Evolutionary conservation across 129 eudicot species (phyloP).

Genomic region (Cynara cardunculus): DNA sequence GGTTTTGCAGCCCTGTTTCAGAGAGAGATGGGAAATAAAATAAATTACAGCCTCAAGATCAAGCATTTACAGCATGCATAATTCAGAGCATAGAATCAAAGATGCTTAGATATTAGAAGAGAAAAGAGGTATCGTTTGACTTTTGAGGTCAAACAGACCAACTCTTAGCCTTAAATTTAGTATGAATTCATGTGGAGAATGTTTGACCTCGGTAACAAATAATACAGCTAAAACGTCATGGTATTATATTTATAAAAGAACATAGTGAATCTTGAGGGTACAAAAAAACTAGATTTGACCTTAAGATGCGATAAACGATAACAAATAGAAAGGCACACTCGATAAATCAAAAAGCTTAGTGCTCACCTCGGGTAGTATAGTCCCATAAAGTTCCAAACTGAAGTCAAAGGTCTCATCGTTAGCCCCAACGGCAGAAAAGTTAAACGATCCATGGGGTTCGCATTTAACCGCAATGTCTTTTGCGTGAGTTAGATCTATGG

Average conservation of each 20-base stretch:
- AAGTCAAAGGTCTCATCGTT: conserved; percentile 51
- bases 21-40: not conserved
- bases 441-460: conserved; percentile 60
- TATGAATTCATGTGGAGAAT: not conserved
- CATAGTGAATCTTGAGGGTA: not conserved
- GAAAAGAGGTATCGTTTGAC: too few species aligned
- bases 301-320: not conserved
- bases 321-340: not conserved
- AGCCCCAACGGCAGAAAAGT: conserved; percentile 63
- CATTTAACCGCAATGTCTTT: conserved; percentile 65
- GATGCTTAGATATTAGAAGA: not conserved
- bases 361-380: conserved; percentile 48
- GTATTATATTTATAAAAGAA: too few species aligned
- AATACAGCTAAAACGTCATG: not conserved
- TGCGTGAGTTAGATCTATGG: conserved; percentile 66
- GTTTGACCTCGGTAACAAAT: not conserved
- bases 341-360: not conserved
- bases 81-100: not conserved
- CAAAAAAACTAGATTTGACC: too few species aligned
- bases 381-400: conserved; percentile 64
- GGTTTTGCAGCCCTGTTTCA: conserved; percentile 65
- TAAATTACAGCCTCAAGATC: not conserved
- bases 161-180: not conserved
- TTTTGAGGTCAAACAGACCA: too few species aligned
- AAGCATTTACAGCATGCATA: not conserved